These are phyloP conservation scores for Aspergillus aculeatinus DNA, from an alignment of 2,329 filamentous ascomycete genomes.

Conservation along the genomic window DNA sequence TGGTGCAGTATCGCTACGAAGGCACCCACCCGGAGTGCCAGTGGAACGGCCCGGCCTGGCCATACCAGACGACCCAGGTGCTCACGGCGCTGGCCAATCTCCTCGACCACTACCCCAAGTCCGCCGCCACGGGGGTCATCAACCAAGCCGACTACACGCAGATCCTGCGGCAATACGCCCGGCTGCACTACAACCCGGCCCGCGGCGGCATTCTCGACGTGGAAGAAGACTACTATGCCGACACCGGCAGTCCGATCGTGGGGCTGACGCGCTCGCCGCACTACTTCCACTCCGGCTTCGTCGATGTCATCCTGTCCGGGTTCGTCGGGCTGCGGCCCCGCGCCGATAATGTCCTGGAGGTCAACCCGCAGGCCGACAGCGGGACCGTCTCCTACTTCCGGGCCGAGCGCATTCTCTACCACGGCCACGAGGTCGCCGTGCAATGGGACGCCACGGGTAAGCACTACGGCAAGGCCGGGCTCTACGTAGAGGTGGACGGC, in stretches of 20 bases:
- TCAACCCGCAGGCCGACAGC: conserved; percentile 41
- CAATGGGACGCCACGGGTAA: conserved; percentile 39
- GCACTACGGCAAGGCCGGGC: conserved; percentile 13
- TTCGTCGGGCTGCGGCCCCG: conserved; percentile 45
- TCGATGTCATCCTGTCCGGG: conserved; percentile 44
- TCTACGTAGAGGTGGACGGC: conserved; percentile 19
- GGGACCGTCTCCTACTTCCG: conserved; percentile 41
- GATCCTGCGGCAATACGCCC: conserved; percentile 41
- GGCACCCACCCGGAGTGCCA: conserved; percentile 41
- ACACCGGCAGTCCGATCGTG: conserved; percentile 44
- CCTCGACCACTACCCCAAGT: conserved; percentile 42
- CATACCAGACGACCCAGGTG: conserved; percentile 45
- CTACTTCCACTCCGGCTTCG: conserved; percentile 49
- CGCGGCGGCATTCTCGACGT: conserved; percentile 35
- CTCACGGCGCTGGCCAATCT: conserved; percentile 45
- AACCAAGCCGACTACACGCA: conserved; percentile 36
- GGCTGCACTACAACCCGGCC: conserved; percentile 39
- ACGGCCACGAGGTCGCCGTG: conserved; percentile 43
- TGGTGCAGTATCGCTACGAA: conserved; percentile 38
- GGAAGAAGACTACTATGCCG: conserved; percentile 47
- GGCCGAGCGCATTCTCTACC: conserved; percentile 43
- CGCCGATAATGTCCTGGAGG: conserved; percentile 39
- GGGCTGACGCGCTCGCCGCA: conserved; percentile 45
- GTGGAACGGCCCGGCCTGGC: conserved; percentile 49
- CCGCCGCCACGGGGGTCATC: conserved; percentile 14